These are phyloP conservation scores for Tetrahymena thermophila DNA, from an alignment of 73 alveolate species.

Conservation along the genomic window DNA sequence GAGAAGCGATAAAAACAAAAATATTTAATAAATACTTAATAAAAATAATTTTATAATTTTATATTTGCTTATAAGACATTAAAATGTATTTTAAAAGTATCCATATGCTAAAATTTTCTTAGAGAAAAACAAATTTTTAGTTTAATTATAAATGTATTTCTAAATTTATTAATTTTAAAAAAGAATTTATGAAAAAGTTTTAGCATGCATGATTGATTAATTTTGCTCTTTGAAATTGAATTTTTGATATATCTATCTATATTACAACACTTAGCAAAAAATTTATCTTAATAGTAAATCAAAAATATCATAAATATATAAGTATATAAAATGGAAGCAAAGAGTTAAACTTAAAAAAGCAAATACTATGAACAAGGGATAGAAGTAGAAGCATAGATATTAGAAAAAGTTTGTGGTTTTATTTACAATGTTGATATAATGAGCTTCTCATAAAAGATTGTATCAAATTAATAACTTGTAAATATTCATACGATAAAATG, in stretches of 20 bases:
- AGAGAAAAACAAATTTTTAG: too few relatives aligned
- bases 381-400: not conserved
- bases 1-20: too few relatives aligned
- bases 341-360: not conserved
- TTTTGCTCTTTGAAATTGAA: not conserved
- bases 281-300: not conserved
- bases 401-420: not conserved
- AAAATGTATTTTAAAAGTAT: too few relatives aligned
- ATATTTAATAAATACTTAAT: too few relatives aligned
- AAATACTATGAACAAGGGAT: not conserved
- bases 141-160: too few relatives aligned
- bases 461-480: not conserved
- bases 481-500: not conserved
- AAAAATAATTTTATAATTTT: too few relatives aligned
- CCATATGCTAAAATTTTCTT: too few relatives aligned
- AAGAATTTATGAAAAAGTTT: not conserved
- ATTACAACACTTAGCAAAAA: not conserved
- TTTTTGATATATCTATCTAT: not conserved
- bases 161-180: too few relatives aligned
- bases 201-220: not conserved
- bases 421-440: not conserved
- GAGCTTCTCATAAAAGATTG: not conserved
- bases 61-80: too few relatives aligned
- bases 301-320: not conserved
- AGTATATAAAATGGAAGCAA: not conserved